phyloP scores from a whole-genome alignment of 164 flowering plant genomes.

The Malania oleifera region DNA sequence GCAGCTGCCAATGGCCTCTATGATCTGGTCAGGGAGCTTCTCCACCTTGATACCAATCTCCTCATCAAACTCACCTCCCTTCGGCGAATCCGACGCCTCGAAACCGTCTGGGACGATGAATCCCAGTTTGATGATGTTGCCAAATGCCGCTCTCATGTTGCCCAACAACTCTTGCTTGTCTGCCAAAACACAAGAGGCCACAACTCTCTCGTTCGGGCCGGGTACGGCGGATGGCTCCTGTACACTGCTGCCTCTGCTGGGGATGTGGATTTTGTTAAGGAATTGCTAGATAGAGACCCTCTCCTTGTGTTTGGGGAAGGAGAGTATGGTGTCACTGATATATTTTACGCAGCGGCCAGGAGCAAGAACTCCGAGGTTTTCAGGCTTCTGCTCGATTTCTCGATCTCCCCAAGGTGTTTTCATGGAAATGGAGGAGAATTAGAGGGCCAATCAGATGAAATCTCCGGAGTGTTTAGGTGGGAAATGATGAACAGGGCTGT shows the following conservation, averaged over 20 bases:
- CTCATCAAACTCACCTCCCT: slow-evolving; percentile 90
- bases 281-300: slow-evolving; percentile 54
- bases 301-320: slow-evolving; percentile 86
- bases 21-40: slow-evolving; percentile 74
- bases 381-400: slow-evolving; percentile 50
- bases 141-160: slow-evolving; percentile 56
- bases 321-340: slow-evolving; percentile 83
- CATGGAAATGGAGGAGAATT: slow-evolving; percentile 19
- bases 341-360: slow-evolving; percentile 82
- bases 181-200: slow-evolving; percentile 35
- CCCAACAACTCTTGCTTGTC: slow-evolving; percentile 47
- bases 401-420: slow-evolving; percentile 26
- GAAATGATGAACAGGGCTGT: slow-evolving; percentile 77
- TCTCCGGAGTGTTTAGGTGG: slow-evolving; percentile 32
- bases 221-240: slow-evolving; percentile 95
- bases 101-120: slow-evolving; percentile 88
- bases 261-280: slow-evolving; percentile 59
- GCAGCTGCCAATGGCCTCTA: slow-evolving; percentile 91
- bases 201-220: slow-evolving; percentile 65
- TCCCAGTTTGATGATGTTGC: slow-evolving; percentile 54
- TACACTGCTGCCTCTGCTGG: slow-evolving; percentile 98
- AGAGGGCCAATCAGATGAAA: slow-evolving; percentile 24
- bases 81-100: slow-evolving; percentile 81
- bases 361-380: slow-evolving; percentile 72
- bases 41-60: slow-evolving; percentile 73